A percentile compares a stretch with the other conserved stretches of the same genome.
Conservation (phyloP, 805 yeast genomes). For the Tetrapisispora arboricola region DNA sequence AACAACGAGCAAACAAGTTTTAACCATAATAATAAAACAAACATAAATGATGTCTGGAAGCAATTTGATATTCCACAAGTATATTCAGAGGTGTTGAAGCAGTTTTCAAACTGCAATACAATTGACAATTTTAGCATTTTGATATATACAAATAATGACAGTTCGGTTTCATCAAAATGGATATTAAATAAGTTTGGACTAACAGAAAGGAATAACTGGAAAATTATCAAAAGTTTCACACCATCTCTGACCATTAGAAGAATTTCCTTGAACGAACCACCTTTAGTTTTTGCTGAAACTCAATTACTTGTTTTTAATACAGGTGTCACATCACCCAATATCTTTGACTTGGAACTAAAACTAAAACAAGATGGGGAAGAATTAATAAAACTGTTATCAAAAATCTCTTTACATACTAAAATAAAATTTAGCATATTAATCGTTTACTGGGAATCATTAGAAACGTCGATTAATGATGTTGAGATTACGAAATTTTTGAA, state of each 20-base stretch:
- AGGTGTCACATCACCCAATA: slow-evolving; percentile 27
- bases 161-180: slow-evolving; percentile 27
- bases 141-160: slow-evolving; percentile 20
- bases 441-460: slow-evolving; percentile 34
- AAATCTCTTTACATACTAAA: slow-evolving; percentile 28
- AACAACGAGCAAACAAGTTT: slow-evolving; percentile 25
- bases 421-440: slow-evolving; percentile 27
- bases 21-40: slow-evolving; percentile 22
- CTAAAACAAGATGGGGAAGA: slow-evolving; percentile 27
- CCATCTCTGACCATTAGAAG: slow-evolving; percentile 15
- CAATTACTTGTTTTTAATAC: slow-evolving; percentile 32
- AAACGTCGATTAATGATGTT: slow-evolving; percentile 13
- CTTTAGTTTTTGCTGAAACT: slow-evolving; percentile 19
- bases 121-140: slow-evolving; percentile 10
- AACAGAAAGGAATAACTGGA: slow-evolving; percentile 1
- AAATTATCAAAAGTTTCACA: slow-evolving; percentile 1
- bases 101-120: slow-evolving; percentile 2
- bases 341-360: slow-evolving; percentile 28
- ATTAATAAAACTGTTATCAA: slow-evolving; percentile 28
- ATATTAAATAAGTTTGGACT: slow-evolving; percentile 28
- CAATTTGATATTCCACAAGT: slow-evolving; percentile 34
- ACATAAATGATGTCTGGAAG: too few relatives aligned
- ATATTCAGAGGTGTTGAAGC: slow-evolving; percentile 19
- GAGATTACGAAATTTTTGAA: slow-evolving; percentile 15
- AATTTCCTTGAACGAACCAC: slow-evolving; percentile 17